Evolutionary conservation across 129 eudicot species (phyloP), one percentile per base, ranked within the genome.

Genomic region (Oenanthe sinensis): DNA sequence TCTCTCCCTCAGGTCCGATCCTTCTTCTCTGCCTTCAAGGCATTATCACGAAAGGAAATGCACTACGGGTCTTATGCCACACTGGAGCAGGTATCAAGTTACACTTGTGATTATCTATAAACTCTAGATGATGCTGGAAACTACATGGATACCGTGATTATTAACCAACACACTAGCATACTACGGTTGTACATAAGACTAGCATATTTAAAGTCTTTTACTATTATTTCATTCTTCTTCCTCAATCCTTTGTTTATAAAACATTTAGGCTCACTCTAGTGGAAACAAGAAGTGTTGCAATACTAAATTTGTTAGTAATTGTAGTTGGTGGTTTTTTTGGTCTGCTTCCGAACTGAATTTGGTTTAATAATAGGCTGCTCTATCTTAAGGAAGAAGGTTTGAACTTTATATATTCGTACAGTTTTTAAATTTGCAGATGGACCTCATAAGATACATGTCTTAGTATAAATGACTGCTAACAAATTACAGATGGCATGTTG

Each of bases 31-130:
- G 87, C 95, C 42, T 67, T 90, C 49, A 90, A 90, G 78, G 91
- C 91, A 67, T 74, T 90, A 79, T 87, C 91, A 33, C 84, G 85
- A 63, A 90, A 87, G 82, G 95, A 90, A 76, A 86, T 90, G 62
- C 83, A 87, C 76, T 90, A 90, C 65, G 95, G 95, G 55, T 80
- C 88, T 36, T 73, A 87, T 82, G 95, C 95, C 60, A 90, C 95
- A 1, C 45, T 86, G 44, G 95, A 90, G 47, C 91, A 90, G 94
- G 94, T 90, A 85, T 22, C 28, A 63, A 62, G 62, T 67, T 65
- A 36, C 40, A 36, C 1, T 9, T 77, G 40, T 71, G 9, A 52
- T n/a, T 55, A 71, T 71, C 42, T 46, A 15, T 45, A 24, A 49
- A 1, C 26, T 50, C 26, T 55, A 65, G 33, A 4, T 48, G 24